phyloP scores from a whole-genome alignment of 305 asterid species.

The Fraxinus nigra region DNA sequence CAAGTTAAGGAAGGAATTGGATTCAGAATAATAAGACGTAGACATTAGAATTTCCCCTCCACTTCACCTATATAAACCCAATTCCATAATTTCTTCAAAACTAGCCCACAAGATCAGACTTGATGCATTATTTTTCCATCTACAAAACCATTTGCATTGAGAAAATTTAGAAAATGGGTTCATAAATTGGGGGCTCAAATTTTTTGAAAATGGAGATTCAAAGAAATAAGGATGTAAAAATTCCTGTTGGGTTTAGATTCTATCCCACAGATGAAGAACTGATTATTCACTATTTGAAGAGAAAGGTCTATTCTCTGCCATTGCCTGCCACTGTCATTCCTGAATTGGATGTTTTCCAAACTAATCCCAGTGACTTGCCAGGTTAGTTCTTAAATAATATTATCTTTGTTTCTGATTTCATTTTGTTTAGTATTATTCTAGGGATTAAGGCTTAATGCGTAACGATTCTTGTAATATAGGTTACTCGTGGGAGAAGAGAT shows the following conservation, averaged over 20 bases:
- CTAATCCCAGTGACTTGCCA: conserved; percentile 49
- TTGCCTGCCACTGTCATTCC: conserved; percentile 42
- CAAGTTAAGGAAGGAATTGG: conserved; percentile 22
- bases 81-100: background rate
- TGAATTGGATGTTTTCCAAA: conserved; percentile 31
- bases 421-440: background rate
- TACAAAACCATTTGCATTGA: background rate
- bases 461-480: conserved; percentile 25
- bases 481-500: conserved; percentile 43
- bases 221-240: conserved; percentile 12
- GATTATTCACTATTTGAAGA: conserved; percentile 40
- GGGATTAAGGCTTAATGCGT: background rate
- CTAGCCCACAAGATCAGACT: conserved; percentile 5
- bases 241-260: conserved; percentile 54
- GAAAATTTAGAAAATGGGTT: background rate
- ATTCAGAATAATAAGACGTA: conserved; percentile 12
- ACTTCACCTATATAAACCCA: conserved; percentile 15
- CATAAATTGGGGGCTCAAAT: background rate
- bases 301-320: conserved; percentile 37
- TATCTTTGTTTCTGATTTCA: background rate
- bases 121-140: background rate
- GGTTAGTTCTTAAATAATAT: conserved; percentile 27
- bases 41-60: background rate
- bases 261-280: conserved; percentile 51
- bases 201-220: conserved; percentile 9